Evolutionary conservation across 2,329 filamentous ascomycete species (phyloP).

Genomic region (Laburnicola sp.): DNA sequence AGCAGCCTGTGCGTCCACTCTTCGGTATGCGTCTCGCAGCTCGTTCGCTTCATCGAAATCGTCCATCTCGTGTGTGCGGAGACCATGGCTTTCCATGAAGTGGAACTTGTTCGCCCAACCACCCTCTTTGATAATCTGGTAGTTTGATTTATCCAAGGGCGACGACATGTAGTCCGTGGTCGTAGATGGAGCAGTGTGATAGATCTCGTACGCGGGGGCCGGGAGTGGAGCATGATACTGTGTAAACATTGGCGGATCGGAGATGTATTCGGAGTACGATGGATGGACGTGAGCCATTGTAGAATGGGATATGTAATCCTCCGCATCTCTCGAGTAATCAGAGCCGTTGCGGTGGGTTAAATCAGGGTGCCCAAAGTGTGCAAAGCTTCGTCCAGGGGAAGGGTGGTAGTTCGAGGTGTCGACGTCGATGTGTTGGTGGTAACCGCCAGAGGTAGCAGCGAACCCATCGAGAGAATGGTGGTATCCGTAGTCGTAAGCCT

Average conservation of each 20-base stretch:
- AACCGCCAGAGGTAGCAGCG: neutral
- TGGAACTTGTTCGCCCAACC: slow-evolving; percentile 15
- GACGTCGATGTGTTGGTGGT: neutral
- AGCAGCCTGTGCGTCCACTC: slow-evolving; percentile 6
- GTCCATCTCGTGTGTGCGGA: slow-evolving; percentile 7
- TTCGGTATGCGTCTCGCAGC: slow-evolving; percentile 5
- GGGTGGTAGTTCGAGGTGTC: neutral
- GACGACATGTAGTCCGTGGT: neutral
- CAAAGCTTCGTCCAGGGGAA: neutral
- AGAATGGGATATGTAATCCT: neutral
- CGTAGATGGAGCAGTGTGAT: neutral
- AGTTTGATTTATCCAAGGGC: neutral
- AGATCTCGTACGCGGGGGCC: no score
- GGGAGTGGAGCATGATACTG: neutral
- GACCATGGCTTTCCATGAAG: slow-evolving; percentile 16
- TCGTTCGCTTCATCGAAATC: slow-evolving; percentile 9
- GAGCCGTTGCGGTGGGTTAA: neutral
- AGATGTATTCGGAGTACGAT: neutral
- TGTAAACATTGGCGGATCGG: neutral
- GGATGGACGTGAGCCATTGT: neutral
- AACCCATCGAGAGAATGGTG: neutral
- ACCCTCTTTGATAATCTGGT: slow-evolving; percentile 9
- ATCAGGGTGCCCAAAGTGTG: no score
- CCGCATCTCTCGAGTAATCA: neutral
- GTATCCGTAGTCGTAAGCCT: neutral